These are phyloP conservation scores for Suillus weaverae DNA, from an alignment of 768 basidiomycete species.

Conservation along the genomic window DNA sequence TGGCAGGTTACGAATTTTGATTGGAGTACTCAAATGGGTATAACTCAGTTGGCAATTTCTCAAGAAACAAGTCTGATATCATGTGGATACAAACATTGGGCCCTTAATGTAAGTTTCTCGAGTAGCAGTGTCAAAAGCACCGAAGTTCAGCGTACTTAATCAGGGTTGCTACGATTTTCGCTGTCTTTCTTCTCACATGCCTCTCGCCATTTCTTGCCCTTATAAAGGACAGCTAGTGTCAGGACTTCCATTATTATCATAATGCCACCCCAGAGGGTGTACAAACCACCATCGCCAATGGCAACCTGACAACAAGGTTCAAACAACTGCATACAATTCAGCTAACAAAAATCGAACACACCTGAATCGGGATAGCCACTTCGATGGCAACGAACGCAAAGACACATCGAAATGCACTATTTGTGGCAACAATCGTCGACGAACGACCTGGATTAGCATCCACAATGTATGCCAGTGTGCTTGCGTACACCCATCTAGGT, in stretches of 20 bases:
- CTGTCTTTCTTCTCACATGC: constrained; percentile 44
- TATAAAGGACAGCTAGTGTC: constrained; percentile 53
- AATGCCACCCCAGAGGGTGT: constrained; percentile 53
- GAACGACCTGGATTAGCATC: constrained; percentile 81
- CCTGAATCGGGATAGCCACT: constrained; percentile 68
- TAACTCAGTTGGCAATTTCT: not conserved
- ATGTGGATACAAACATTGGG: not conserved
- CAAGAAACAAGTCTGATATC: not conserved
- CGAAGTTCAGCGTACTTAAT: not conserved
- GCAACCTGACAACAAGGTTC: constrained; percentile 21
- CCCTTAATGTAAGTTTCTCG: not conserved
- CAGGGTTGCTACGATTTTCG: too few species aligned
- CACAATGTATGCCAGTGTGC: constrained; percentile 76
- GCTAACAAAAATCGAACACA: not conserved
- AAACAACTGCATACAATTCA: not conserved
- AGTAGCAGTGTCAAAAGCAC: not conserved
- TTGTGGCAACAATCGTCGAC: constrained; percentile 67
- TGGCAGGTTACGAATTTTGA: not conserved
- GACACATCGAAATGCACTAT: constrained; percentile 68
- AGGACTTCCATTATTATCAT: constrained; percentile 50
- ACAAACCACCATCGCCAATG: constrained; percentile 7
- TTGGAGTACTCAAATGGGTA: not conserved
- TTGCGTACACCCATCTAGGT: constrained; percentile 52
- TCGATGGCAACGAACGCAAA: constrained; percentile 68
- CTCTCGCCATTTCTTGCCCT: constrained; percentile 58